Base-by-base conservation (phyloP, 306 rosid genomes). In the Gynostemma pentaphyllum region DNA sequence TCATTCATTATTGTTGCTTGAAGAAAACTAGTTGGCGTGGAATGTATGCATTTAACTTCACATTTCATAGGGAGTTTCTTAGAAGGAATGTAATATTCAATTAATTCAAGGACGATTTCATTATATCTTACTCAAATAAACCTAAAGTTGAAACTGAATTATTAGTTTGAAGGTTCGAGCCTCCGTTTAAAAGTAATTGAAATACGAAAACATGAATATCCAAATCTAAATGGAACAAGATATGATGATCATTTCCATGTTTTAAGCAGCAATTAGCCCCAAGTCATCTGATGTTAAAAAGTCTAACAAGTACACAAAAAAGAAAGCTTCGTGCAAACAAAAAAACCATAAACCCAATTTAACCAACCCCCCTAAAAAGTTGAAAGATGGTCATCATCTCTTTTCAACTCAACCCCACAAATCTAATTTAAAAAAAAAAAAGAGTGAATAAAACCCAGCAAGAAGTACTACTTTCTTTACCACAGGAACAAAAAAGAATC, bases 321-420 rank as follows among this genome's bases (percentile, higher is more conserved):
- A 18, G 49, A 61, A 61, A 61, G 48, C 39, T 61, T 61, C 49
- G 66, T 61, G 39, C 40, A n/a, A 56, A 56, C 37, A 61, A 61
- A 61, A 48, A 61, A 61, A 36, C 66, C 21, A 23, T 61, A 27
- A n/a, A 45, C 36, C 66, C 66, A 23, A 40, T 37, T 61, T 22
- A 61, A 61, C 66, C 36, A 40, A n/a, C n/a, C 66, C 39, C 66
- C 66, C 49, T 37, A 61, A 48, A 23, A 32, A 32, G 37, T 32
- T 32, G 7, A 32, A 32, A 32, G 37, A 7, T 2, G 3, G 5
- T 32, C 7, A 32, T 3, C 37, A 32, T 32, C 37, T 32, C 37
- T 32, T n/a, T n/a, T n/a, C n/a, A n/a, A n/a, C n/a, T 32, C 37
- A 32, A 32, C 37, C 37, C 37, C 37, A 32, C 37, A 32, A 32